phyloP scores from a whole-genome alignment of 2,329 filamentous ascomycete genomes.

The Bipolaris zeicola region DNA sequence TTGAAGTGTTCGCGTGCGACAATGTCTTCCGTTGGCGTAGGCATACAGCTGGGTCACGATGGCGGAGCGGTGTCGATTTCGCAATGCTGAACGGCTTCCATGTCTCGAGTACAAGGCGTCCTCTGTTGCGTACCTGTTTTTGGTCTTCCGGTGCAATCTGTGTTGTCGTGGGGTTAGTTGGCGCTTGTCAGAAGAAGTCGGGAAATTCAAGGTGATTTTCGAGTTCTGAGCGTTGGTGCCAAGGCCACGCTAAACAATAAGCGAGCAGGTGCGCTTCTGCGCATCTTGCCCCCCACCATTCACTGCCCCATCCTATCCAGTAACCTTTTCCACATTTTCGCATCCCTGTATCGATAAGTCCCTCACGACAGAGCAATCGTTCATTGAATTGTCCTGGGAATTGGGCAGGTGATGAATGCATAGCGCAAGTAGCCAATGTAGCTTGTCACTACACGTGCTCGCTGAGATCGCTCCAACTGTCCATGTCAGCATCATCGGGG shows the following conservation, averaged over 20 bases:
- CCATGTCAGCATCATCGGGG: neutral
- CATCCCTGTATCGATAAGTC: neutral
- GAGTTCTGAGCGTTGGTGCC: slow-evolving; percentile 15
- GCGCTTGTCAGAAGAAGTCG: slow-evolving; percentile 31
- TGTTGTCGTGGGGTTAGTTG: slow-evolving; percentile 43
- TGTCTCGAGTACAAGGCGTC: slow-evolving; percentile 12
- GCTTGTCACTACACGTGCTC: neutral
- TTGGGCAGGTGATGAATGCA: neutral
- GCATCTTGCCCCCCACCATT: neutral
- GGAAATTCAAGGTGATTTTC: slow-evolving; percentile 21
- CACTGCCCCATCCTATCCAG: neutral
- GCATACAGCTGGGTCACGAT: slow-evolving; percentile 16
- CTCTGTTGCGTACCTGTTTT: slow-evolving; percentile 40
- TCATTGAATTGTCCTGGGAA: neutral
- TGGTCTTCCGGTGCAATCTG: slow-evolving; percentile 46
- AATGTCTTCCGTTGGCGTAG: slow-evolving; percentile 23
- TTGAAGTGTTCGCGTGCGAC: slow-evolving; percentile 28
- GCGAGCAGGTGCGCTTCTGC: slow-evolving; percentile 8
- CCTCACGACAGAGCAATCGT: no score
- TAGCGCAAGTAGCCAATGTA: neutral
- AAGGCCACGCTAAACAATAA: slow-evolving; percentile 16
- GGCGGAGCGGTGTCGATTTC: slow-evolving; percentile 19
- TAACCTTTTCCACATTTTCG: neutral
- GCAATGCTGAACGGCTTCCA: slow-evolving; percentile 24
- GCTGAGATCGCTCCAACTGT: neutral